phyloP scores from a whole-genome alignment of 805 yeast species.

The Saccharomycopsis babjevae region DNA sequence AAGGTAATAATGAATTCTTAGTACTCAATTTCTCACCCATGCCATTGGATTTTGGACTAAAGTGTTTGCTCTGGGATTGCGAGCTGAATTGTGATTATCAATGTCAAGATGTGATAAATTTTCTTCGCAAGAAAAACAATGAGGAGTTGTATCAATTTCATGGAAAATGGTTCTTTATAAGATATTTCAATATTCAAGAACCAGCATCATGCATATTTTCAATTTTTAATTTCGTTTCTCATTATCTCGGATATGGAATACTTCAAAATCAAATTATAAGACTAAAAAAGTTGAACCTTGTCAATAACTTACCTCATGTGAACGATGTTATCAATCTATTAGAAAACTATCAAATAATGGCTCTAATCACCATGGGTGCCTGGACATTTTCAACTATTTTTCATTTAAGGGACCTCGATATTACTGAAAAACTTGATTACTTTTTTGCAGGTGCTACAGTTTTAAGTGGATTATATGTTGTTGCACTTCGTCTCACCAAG shows the following conservation, averaged over 20 bases:
- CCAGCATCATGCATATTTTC: slow-evolving; percentile 72
- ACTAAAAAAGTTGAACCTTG: slow-evolving; percentile 11
- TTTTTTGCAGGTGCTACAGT: slow-evolving; percentile 90
- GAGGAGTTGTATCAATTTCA: slow-evolving; percentile 73
- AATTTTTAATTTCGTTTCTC: slow-evolving; percentile 58
- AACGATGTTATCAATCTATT: slow-evolving; percentile 20
- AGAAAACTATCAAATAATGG: slow-evolving; percentile 35
- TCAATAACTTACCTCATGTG: slow-evolving; percentile 10
- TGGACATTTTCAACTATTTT: slow-evolving; percentile 83
- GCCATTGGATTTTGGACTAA: slow-evolving; percentile 34
- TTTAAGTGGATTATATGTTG: slow-evolving; percentile 63
- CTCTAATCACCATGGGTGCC: slow-evolving; percentile 66
- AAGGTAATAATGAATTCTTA: slow-evolving; percentile 28
- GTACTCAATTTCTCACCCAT: slow-evolving; percentile 25
- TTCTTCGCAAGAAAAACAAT: slow-evolving; percentile 35
- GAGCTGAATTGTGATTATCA: slow-evolving; percentile 80
- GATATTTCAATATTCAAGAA: slow-evolving; percentile 79
- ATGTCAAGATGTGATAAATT: slow-evolving; percentile 74
- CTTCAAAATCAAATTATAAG: slow-evolving; percentile 22
- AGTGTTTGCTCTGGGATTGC: slow-evolving; percentile 63
- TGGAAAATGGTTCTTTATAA: slow-evolving; percentile 93
- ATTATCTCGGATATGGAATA: slow-evolving; percentile 36
- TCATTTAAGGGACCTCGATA: slow-evolving; percentile 71
- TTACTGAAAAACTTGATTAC: slow-evolving; percentile 83
- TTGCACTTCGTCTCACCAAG: slow-evolving; percentile 49